Evolutionary conservation across 306 rosid species (phyloP).

Genomic region (Corylus heterophylla): DNA sequence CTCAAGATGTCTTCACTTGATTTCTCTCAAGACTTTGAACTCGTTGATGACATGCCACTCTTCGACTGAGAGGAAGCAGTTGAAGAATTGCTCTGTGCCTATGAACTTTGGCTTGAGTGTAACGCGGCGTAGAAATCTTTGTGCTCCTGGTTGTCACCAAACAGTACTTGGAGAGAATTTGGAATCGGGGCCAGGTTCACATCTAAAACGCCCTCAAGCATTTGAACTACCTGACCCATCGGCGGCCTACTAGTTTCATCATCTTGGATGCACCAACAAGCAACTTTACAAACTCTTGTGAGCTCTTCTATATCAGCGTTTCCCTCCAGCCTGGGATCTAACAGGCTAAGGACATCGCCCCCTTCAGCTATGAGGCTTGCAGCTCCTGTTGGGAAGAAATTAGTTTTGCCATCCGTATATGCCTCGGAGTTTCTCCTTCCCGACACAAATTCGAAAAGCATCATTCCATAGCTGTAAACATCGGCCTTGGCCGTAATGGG

Average conservation of each 20-base stretch:
- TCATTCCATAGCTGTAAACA: conserved; percentile 91
- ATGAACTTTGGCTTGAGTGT: conserved; percentile 53
- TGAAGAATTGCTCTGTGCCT: conserved; percentile 37
- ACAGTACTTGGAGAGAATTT: conserved; percentile 42
- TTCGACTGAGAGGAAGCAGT: conserved; percentile 42
- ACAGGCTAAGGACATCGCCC: conserved; percentile 45
- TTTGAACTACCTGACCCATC: conserved; percentile 84
- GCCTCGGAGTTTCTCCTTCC: conserved; percentile 80
- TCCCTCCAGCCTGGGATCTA: conserved; percentile 60
- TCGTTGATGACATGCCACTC: conserved; percentile 33
- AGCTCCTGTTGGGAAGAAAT: conserved; percentile 64
- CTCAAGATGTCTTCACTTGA: conserved; percentile 4
- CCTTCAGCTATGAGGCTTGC: conserved; percentile 43
- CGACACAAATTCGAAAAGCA: conserved; percentile 78
- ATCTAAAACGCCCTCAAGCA: conserved; percentile 62
- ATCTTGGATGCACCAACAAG: conserved; percentile 92
- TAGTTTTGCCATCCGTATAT: conserved; percentile 51
- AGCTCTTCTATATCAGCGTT: conserved; percentile 56
- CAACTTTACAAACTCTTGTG: conserved; percentile 50
- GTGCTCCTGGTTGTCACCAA: conserved; percentile 52
- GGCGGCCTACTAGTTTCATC: conserved; percentile 68
- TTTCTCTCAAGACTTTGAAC: conserved; percentile 22
- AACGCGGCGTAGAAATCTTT: conserved; percentile 63
- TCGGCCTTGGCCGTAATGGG: conserved; percentile 87
- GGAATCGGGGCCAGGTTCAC: conserved; percentile 70